A percentile compares a stretch with the other conserved stretches of the same genome.
These are phyloP conservation scores for Bisporella sp. DNA, from an alignment of 2,329 filamentous ascomycete species.

Conservation along the genomic window DNA sequence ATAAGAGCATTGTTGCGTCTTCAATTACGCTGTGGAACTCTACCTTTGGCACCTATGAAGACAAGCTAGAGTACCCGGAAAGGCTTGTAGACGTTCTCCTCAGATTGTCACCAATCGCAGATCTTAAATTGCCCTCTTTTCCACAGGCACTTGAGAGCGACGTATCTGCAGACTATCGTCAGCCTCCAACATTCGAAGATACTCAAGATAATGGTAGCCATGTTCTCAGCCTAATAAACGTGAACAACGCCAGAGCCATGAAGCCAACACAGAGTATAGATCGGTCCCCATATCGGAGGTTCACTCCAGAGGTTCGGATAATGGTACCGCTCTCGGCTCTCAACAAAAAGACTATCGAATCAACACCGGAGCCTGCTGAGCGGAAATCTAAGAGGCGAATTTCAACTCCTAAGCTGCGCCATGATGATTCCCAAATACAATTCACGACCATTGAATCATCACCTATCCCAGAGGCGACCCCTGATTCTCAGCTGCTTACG, in stretches of 20 bases:
- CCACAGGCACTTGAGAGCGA: constrained; percentile 28
- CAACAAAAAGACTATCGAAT: constrained; percentile 17
- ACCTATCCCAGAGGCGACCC: constrained; percentile 36
- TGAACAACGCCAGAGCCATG: constrained; percentile 5
- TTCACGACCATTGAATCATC: constrained; percentile 65
- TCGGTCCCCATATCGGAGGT: background rate
- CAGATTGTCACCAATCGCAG: constrained; percentile 48
- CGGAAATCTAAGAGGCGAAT: constrained; percentile 28
- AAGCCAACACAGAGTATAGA: background rate
- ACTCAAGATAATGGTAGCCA: constrained; percentile 15
- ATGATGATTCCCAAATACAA: constrained; percentile 76
- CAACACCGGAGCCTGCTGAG: constrained; percentile 28
- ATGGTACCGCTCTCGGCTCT: background rate
- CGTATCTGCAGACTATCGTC: constrained; percentile 20
- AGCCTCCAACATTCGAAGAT: constrained; percentile 33
- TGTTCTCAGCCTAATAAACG: constrained; percentile 7
- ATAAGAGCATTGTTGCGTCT: constrained; percentile 43
- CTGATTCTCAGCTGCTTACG: constrained; percentile 69
- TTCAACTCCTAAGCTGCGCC: constrained; percentile 51
- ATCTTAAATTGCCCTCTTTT: constrained; percentile 42
- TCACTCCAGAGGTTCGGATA: constrained; percentile 20
- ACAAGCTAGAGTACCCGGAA: constrained; percentile 53
- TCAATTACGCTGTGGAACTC: constrained; percentile 61
- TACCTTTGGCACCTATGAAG: constrained; percentile 54
- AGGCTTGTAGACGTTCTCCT: constrained; percentile 56